These are phyloP conservation scores for Brassica balearica DNA, from an alignment of 441 rosid species.

Conservation along the genomic window DNA sequence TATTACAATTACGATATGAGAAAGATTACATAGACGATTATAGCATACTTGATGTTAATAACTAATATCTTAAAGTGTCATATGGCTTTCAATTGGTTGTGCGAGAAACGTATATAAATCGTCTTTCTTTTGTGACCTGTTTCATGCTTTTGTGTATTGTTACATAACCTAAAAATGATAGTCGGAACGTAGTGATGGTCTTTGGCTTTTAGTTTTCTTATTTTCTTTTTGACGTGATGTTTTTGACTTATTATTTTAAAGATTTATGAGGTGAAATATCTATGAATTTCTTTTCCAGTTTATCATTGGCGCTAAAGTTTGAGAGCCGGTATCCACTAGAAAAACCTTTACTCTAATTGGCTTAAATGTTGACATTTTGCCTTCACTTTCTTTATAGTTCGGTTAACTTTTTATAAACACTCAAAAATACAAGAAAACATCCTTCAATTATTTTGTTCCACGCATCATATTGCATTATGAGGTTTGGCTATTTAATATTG, in stretches of 20 bases:
- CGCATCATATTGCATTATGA: constrained; percentile 30
- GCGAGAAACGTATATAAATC: background rate
- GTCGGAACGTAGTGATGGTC: constrained; percentile 20
- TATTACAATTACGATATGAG: too few relatives aligned
- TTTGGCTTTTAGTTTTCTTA: constrained; percentile 12
- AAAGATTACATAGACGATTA: too few relatives aligned
- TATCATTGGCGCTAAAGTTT: constrained; percentile 2
- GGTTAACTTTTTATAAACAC: constrained; percentile 17
- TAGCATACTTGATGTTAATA: constrained; percentile 19
- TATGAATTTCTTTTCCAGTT: background rate
- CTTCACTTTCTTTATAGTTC: constrained; percentile 14
- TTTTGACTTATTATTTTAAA: constrained; percentile 13
- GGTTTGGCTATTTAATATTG: constrained; percentile 3
- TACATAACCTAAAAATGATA: background rate
- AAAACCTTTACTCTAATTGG: background rate
- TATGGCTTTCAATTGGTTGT: constrained; percentile 9
- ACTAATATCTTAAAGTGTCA: constrained; percentile 5
- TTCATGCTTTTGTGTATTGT: constrained; percentile 13
- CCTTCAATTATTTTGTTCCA: constrained; percentile 24
- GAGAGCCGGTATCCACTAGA: background rate
- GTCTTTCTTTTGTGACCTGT: background rate
- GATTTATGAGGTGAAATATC: constrained; percentile 11
- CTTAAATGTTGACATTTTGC: constrained; percentile 38
- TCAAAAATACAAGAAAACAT: background rate
- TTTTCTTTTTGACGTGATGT: constrained; percentile 12